Evolutionary conservation across 2,329 filamentous ascomycete species (phyloP).

Genomic region (Madurella fahalii): DNA sequence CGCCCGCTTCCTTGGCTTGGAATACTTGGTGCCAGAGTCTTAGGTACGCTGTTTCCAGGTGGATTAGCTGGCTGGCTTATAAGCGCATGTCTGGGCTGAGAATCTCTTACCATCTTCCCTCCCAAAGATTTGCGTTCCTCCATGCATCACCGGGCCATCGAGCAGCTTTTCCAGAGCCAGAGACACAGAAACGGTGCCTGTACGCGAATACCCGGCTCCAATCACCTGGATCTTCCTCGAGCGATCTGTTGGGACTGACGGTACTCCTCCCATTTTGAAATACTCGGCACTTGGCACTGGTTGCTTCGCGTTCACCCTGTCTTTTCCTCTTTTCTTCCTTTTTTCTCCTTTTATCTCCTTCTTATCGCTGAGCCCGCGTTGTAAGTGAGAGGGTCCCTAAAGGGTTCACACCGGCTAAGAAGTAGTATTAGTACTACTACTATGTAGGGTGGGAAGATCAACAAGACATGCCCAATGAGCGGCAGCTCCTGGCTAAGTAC

Average conservation of each 20-base stretch:
- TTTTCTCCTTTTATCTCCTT: too few species aligned
- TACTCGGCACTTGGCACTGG: not conserved
- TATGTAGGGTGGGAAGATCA: too few species aligned
- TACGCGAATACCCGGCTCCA: conserved; percentile 29
- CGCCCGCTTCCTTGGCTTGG: conserved; percentile 3
- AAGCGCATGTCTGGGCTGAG: too few species aligned
- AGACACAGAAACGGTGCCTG: conserved; percentile 48
- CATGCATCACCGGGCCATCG: conserved; percentile 46
- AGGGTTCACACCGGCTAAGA: too few species aligned
- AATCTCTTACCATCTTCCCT: conserved; percentile 33
- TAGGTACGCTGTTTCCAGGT: conserved; percentile 1
- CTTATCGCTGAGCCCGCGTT: too few species aligned
- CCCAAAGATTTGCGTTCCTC: conserved; percentile 38
- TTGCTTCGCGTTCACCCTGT: too few species aligned
- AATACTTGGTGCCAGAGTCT: conserved; percentile 5
- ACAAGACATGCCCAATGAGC: too few species aligned
- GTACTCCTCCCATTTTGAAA: not conserved
- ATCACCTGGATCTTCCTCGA: not conserved
- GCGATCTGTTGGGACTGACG: not conserved
- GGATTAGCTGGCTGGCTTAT: too few species aligned
- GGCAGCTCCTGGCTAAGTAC: too few species aligned
- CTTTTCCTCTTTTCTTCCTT: too few species aligned
- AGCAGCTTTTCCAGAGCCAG: conserved; percentile 45
- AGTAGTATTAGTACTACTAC: too few species aligned
- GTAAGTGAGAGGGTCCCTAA: too few species aligned